phyloP scores from a whole-genome alignment of 2,329 filamentous ascomycete genomes.

The Didymella sp. region DNA sequence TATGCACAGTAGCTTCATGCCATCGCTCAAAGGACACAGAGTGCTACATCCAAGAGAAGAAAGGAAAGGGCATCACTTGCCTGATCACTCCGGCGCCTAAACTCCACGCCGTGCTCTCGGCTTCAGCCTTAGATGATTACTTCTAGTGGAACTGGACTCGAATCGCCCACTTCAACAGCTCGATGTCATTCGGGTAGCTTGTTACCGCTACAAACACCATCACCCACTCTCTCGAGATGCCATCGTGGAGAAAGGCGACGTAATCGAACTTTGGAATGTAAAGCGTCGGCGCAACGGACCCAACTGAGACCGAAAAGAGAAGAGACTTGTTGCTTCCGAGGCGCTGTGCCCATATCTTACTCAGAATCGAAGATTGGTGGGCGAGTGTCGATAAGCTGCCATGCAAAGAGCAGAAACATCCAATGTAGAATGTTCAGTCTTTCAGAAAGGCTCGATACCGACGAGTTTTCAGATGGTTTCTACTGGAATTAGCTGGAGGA shows the following conservation, averaged over 20 bases:
- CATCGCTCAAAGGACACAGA: too few relatives aligned
- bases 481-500: conserved; percentile 45
- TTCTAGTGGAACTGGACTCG: conserved; percentile 49
- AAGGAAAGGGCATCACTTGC: too few relatives aligned
- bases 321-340: conserved; percentile 68
- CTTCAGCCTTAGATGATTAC: too few relatives aligned
- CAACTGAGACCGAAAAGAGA: conserved; percentile 51
- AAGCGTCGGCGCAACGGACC: conserved; percentile 35
- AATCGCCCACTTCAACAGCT: conserved; percentile 72
- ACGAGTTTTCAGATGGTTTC: too few relatives aligned
- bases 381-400: conserved; percentile 73
- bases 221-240: conserved; percentile 72
- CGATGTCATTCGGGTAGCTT: conserved; percentile 69
- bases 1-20: too few relatives aligned
- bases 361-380: conserved; percentile 69
- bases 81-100: too few relatives aligned
- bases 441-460: too few relatives aligned
- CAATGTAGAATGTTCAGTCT: too few relatives aligned
- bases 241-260: conserved; percentile 67
- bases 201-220: conserved; percentile 65
- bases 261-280: conserved; percentile 74
- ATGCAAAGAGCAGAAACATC: conserved; percentile 71
- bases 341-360: conserved; percentile 49
- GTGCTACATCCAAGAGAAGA: too few relatives aligned
- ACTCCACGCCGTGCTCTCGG: too few relatives aligned